Evolutionary conservation across 2,329 filamentous ascomycete genomes (phyloP).

Genomic region (Colletotrichum sp.): DNA sequence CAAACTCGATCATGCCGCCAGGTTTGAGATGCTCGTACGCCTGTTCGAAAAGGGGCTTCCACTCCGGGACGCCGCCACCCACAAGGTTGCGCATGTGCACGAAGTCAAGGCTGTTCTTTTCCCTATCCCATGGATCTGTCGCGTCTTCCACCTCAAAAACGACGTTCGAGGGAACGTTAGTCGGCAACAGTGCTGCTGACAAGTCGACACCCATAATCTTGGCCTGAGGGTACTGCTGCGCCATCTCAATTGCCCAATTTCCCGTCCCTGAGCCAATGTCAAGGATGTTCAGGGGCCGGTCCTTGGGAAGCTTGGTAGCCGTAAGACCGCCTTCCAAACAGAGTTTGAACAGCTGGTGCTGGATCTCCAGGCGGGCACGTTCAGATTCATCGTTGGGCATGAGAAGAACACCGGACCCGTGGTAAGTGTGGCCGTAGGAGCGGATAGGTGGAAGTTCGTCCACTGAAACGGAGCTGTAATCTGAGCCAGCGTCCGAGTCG

Average conservation of each 20-base stretch:
- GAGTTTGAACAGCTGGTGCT: conserved; percentile 39
- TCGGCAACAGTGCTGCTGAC: conserved; percentile 43
- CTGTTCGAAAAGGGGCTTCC: conserved; percentile 38
- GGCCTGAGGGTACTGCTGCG: conserved; percentile 41
- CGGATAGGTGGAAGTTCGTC: conserved; percentile 35
- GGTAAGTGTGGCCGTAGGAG: conserved; percentile 40
- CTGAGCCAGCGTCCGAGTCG: conserved; percentile 31
- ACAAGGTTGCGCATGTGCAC: conserved; percentile 48
- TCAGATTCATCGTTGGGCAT: conserved; percentile 39
- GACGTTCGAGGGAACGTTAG: conserved; percentile 61
- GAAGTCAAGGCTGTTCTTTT: conserved; percentile 39
- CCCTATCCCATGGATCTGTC: conserved; percentile 48
- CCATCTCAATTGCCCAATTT: conserved; percentile 49
- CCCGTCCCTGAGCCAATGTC: conserved; percentile 49
- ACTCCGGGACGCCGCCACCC: conserved; percentile 49
- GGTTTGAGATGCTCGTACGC: conserved; percentile 46
- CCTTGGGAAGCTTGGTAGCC: conserved; percentile 32
- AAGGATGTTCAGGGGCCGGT: conserved; percentile 33
- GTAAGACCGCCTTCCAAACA: conserved; percentile 36
- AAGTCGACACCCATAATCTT: conserved; percentile 46
- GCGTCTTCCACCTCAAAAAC: conserved; percentile 64
- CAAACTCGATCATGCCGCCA: conserved; percentile 50
- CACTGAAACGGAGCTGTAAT: conserved; percentile 36
- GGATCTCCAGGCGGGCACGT: conserved; percentile 32
- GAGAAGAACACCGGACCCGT: conserved; percentile 37